Conservation (phyloP, 805 yeast genomes). For the Millerago galiae region DNA sequence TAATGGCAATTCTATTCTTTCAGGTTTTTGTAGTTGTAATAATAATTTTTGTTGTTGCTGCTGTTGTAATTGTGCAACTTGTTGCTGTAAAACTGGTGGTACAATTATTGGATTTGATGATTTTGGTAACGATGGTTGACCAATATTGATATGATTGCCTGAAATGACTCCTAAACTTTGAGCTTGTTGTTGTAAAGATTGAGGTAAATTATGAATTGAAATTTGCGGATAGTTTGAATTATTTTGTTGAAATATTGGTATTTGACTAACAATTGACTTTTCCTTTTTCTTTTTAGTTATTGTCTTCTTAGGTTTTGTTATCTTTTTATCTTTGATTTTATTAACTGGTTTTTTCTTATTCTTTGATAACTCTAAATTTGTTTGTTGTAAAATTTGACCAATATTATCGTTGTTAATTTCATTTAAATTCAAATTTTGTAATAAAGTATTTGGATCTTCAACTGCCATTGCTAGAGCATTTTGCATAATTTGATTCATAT, state of each 20-base stretch:
- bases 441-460: constrained; percentile 44
- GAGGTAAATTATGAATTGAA: constrained; percentile 7
- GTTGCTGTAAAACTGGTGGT: constrained; percentile 13
- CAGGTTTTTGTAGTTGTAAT: constrained; percentile 11
- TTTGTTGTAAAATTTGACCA: constrained; percentile 21
- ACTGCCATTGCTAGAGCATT: constrained; percentile 74
- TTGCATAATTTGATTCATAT: constrained; percentile 67
- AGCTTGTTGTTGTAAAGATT: constrained; percentile 16
- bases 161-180: constrained; percentile 3
- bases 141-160: constrained; percentile 3
- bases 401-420: constrained; percentile 7
- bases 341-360: constrained; percentile 6
- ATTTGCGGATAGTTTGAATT: constrained; percentile 13
- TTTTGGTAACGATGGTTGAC: neutral
- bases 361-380: constrained; percentile 15
- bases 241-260: constrained; percentile 20
- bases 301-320: constrained; percentile 23
- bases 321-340: constrained; percentile 17
- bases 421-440: constrained; percentile 31
- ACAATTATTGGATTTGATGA: constrained; percentile 7
- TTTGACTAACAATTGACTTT: constrained; percentile 16
- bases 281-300: constrained; percentile 22
- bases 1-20: neutral
- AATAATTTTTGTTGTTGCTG: constrained; percentile 18
- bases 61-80: constrained; percentile 21